phyloP scores from a whole-genome alignment of 1,284 basidiomycete species.

The Apiotrichum montevideense region DNA sequence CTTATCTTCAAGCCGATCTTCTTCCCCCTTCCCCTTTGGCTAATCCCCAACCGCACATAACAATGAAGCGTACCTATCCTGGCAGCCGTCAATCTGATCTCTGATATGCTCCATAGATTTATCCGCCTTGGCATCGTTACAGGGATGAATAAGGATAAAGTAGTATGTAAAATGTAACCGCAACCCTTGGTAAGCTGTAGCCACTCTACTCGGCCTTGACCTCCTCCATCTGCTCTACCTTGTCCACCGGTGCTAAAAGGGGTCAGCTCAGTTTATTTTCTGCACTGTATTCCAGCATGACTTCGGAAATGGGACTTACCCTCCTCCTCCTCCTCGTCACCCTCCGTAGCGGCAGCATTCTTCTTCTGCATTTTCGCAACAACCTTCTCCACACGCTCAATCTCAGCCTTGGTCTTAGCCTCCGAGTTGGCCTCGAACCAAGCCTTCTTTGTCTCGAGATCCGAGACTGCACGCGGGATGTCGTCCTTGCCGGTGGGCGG shows the following conservation, averaged over 20 bases:
- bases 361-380: constrained; percentile 52
- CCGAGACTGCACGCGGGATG: constrained; percentile 75
- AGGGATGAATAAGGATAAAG: background rate
- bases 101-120: too few relatives aligned
- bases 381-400: constrained; percentile 59
- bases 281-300: too few relatives aligned
- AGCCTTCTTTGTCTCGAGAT: constrained; percentile 87
- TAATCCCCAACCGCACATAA: too few relatives aligned
- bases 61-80: too few relatives aligned
- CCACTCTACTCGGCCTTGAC: background rate
- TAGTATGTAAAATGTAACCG: background rate
- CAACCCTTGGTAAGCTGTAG: too few relatives aligned
- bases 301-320: background rate
- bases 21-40: too few relatives aligned
- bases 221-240: background rate
- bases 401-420: constrained; percentile 55
- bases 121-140: background rate
- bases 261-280: background rate
- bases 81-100: too few relatives aligned
- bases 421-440: constrained; percentile 74
- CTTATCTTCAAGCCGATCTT: too few relatives aligned
- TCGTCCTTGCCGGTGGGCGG: constrained; percentile 75
- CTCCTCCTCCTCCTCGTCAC: background rate
- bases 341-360: constrained; percentile 6
- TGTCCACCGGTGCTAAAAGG: background rate